A percentile compares a stretch with the other conserved stretches of the same genome.
These are phyloP conservation scores for Sporothrix brunneoviolacea DNA, from an alignment of 2,329 filamentous ascomycete genomes.

Conservation along the genomic window DNA sequence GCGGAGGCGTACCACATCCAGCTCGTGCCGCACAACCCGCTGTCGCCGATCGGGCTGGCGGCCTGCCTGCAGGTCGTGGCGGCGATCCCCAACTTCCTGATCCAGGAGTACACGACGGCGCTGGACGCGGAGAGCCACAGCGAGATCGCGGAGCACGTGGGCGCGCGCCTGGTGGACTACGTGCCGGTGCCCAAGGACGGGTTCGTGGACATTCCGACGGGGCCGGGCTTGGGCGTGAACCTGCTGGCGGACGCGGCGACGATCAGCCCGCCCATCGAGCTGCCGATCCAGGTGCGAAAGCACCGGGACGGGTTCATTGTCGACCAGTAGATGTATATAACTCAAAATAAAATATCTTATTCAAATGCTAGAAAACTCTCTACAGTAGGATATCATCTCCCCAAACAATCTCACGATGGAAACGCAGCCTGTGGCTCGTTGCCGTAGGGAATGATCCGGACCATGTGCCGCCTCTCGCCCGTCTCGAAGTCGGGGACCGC, in stretches of 20 bases:
- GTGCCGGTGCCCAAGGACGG: not conserved
- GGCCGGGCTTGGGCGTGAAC: not conserved
- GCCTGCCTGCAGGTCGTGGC: not conserved
- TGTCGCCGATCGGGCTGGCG: not conserved
- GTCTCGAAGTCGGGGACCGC: slow-evolving; percentile 18
- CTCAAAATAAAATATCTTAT: too few relatives aligned
- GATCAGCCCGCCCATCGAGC: not conserved
- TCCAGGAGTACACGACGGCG: not conserved
- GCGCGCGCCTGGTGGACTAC: not conserved
- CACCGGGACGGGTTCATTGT: not conserved
- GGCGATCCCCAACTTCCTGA: not conserved
- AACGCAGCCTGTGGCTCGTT: slow-evolving; percentile 1
- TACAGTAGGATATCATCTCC: too few relatives aligned
- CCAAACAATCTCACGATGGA: too few relatives aligned
- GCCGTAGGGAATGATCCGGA: slow-evolving; percentile 21
- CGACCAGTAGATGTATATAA: not conserved
- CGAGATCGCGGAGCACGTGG: not conserved
- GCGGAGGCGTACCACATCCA: not conserved
- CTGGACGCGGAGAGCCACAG: not conserved
- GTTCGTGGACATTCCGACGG: not conserved
- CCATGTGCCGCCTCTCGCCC: slow-evolving; percentile 18
- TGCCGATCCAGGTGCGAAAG: not conserved
- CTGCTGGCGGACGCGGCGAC: not conserved
- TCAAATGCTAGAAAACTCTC: too few relatives aligned
- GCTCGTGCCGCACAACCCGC: not conserved